phyloP scores from a whole-genome alignment of 768 basidiomycete species.

The Dendrothele bispora region DNA sequence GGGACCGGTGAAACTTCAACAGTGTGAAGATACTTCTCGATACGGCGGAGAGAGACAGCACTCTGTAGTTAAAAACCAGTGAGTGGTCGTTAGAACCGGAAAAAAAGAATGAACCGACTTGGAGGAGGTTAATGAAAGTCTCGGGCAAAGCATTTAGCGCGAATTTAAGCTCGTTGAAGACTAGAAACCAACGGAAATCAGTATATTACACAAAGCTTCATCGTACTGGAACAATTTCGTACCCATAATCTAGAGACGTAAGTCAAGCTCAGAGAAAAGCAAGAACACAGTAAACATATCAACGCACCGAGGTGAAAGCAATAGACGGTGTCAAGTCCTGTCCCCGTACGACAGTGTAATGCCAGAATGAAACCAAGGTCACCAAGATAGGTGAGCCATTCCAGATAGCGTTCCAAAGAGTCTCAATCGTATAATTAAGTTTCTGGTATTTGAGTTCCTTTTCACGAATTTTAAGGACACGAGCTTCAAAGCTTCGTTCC shows the following conservation, averaged over 20 bases:
- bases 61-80: conserved; percentile 37
- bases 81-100: conserved; percentile 4
- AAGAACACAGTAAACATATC: conserved; percentile 34
- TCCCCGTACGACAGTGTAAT: conserved; percentile 70
- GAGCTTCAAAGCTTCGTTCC: conserved; percentile 87
- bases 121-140: conserved; percentile 87
- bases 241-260: conserved; percentile 49
- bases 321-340: conserved; percentile 77
- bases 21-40: conserved; percentile 83
- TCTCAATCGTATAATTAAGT: conserved; percentile 85
- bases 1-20: conserved; percentile 69
- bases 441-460: conserved; percentile 84
- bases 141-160: conserved; percentile 87
- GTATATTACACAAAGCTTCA: not conserved
- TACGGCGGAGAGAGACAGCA: conserved; percentile 83
- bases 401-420: conserved; percentile 49
- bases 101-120: conserved; percentile 38
- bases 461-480: conserved; percentile 69
- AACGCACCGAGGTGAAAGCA: conserved; percentile 72
- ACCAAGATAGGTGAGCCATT: conserved; percentile 55
- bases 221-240: conserved; percentile 24
- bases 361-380: conserved; percentile 64
- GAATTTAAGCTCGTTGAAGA: conserved; percentile 87
- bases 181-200: conserved; percentile 29
- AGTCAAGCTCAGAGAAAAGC: conserved; percentile 45